phyloP scores from a whole-genome alignment of 192 early-diverging fungal species.

The Backusella tuberculispora region DNA sequence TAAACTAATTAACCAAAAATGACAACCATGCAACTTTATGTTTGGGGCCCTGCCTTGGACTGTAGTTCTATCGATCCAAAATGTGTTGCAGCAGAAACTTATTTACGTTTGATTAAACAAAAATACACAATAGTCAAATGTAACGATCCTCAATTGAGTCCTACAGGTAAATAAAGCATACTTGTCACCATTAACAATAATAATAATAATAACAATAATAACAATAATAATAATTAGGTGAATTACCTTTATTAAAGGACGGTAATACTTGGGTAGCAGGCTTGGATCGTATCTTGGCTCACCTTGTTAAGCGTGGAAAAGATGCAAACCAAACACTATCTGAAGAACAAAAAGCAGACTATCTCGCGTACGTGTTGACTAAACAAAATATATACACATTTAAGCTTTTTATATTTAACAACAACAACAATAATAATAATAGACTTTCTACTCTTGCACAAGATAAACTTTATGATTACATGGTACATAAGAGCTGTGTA shows the following conservation, averaged over 20 bases:
- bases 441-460: conserved; percentile 78
- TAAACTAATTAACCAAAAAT: background rate
- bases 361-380: conserved; percentile 47
- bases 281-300: conserved; percentile 50
- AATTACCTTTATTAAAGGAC: conserved; percentile 71
- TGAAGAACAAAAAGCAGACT: conserved; percentile 52
- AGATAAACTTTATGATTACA: conserved; percentile 74
- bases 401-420: background rate
- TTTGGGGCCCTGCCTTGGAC: conserved; percentile 68
- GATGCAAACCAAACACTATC: conserved; percentile 51
- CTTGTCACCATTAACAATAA: background rate
- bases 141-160: conserved; percentile 65
- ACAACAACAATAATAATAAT: background rate
- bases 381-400: background rate
- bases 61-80: conserved; percentile 74
- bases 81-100: conserved; percentile 66
- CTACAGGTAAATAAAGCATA: conserved; percentile 53
- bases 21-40: conserved; percentile 62
- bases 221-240: conserved; percentile 48
- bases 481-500: conserved; percentile 46
- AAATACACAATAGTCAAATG: conserved; percentile 62
- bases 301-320: conserved; percentile 49
- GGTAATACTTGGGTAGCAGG: conserved; percentile 59
- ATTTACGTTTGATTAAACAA: conserved; percentile 57
- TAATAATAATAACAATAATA: background rate